These are phyloP conservation scores for Talaromyces amestolkiae DNA, from an alignment of 2,329 filamentous ascomycete species.

Conservation along the genomic window DNA sequence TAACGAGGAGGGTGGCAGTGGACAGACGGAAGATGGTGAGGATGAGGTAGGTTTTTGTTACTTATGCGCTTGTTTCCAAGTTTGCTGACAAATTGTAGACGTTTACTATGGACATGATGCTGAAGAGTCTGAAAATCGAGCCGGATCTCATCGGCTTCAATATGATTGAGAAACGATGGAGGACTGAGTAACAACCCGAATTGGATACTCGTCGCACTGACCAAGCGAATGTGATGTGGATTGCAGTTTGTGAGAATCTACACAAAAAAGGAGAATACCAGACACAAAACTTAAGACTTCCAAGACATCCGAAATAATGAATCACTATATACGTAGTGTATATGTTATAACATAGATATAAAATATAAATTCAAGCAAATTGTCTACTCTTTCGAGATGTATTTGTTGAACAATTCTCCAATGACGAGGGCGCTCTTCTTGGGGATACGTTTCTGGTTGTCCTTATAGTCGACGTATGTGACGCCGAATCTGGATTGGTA, in stretches of 20 bases:
- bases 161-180: slow-evolving; percentile 57
- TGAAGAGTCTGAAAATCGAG: slow-evolving; percentile 64
- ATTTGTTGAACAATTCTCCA: slow-evolving; percentile 66
- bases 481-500: slow-evolving; percentile 85
- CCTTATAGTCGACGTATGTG: slow-evolving; percentile 76
- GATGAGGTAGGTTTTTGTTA: slow-evolving; percentile 22
- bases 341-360: neutral
- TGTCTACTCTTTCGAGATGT: slow-evolving; percentile 61
- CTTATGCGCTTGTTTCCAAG: slow-evolving; percentile 22
- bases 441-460: slow-evolving; percentile 73
- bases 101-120: slow-evolving; percentile 70
- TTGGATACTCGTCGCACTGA: neutral
- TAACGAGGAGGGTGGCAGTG: slow-evolving; percentile 27
- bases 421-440: slow-evolving; percentile 80
- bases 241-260: neutral
- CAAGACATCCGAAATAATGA: neutral
- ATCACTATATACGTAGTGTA: slow-evolving; percentile 4
- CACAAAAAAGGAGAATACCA: neutral
- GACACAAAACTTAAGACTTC: neutral
- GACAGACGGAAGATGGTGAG: slow-evolving; percentile 28
- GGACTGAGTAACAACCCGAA: slow-evolving; percentile 24
- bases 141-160: slow-evolving; percentile 63
- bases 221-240: neutral
- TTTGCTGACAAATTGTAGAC: slow-evolving; percentile 40
- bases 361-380: neutral